Evolutionary conservation across 495 filamentous ascomycete species (phyloP).

Genomic region (Podospora appendiculata): DNA sequence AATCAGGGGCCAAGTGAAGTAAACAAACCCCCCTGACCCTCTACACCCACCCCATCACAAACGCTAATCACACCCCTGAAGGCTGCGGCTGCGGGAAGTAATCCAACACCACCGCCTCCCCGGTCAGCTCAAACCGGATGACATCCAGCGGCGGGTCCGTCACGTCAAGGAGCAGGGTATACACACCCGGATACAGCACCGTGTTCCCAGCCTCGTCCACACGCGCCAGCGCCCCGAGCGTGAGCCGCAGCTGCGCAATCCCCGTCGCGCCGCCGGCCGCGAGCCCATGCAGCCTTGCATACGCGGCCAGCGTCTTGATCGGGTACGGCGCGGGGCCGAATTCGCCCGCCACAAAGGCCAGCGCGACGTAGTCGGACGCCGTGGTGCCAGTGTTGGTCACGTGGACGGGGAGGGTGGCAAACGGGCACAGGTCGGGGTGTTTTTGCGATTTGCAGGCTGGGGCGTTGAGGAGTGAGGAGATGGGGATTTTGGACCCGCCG

Average conservation of each 20-base stretch:
- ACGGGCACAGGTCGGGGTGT: slow-evolving; percentile 33
- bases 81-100: slow-evolving; percentile 34
- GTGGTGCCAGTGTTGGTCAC: slow-evolving; percentile 43
- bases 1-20: too few species aligned
- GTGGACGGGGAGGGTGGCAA: slow-evolving; percentile 26
- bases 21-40: too few species aligned
- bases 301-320: slow-evolving; percentile 53
- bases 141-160: slow-evolving; percentile 9
- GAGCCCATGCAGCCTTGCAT: slow-evolving; percentile 42
- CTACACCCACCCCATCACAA: too few species aligned
- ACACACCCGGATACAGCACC: slow-evolving; percentile 56
- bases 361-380: slow-evolving; percentile 49
- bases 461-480: slow-evolving; percentile 13
- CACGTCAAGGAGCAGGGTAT: slow-evolving; percentile 47
- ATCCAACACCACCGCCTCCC: slow-evolving; percentile 35
- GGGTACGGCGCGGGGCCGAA: slow-evolving; percentile 52
- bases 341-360: slow-evolving; percentile 47
- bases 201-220: slow-evolving; percentile 48
- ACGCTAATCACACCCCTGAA: neutral
- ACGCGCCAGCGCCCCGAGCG: slow-evolving; percentile 47
- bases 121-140: slow-evolving; percentile 33
- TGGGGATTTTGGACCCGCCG: too few species aligned
- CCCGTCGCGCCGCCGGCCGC: slow-evolving; percentile 27
- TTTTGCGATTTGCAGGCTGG: slow-evolving; percentile 4
- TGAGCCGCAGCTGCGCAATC: slow-evolving; percentile 38